Conservation (phyloP, 2,329 filamentous ascomycete genomes). For the Hirsutella rhossiliensis region DNA sequence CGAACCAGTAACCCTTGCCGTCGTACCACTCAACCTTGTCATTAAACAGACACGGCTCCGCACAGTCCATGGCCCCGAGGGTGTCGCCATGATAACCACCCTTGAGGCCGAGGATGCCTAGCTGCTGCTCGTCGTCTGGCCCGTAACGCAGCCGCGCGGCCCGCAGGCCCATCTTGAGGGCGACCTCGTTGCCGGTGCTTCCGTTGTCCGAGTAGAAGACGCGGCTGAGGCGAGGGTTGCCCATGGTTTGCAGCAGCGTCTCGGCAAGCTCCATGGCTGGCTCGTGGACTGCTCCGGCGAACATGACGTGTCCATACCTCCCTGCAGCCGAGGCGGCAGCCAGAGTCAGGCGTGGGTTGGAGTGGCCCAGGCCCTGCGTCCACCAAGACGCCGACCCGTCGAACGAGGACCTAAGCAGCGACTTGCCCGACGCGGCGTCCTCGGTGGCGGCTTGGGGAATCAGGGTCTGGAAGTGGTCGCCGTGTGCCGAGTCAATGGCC, state of each 20-base stretch:
- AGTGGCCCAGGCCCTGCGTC: conserved; percentile 80
- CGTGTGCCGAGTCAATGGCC: conserved; percentile 69
- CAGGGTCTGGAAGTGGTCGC: conserved; percentile 62
- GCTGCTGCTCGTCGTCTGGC: conserved; percentile 44
- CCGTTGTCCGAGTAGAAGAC: conserved; percentile 80
- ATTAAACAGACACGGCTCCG: conserved; percentile 67
- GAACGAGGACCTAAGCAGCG: conserved; percentile 43
- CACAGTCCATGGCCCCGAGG: conserved; percentile 77
- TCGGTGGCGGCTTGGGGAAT: background rate
- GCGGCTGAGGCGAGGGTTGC: conserved; percentile 53
- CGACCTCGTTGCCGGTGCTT: conserved; percentile 74
- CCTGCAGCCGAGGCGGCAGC: conserved; percentile 72
- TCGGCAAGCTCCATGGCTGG: conserved; percentile 62
- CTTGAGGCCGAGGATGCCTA: conserved; percentile 62
- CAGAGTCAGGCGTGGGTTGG: conserved; percentile 57
- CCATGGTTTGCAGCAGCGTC: conserved; percentile 43
- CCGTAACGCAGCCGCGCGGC: conserved; percentile 55
- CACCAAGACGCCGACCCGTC: conserved; percentile 86
- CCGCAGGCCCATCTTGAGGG: conserved; percentile 72
- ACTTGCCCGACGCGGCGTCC: background rate
- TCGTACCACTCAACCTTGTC: conserved; percentile 80
- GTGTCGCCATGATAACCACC: conserved; percentile 83
- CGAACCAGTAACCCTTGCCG: conserved; percentile 69
- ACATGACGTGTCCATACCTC: conserved; percentile 82
- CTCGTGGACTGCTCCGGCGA: conserved; percentile 67